Evolutionary conservation across 169 alveolate species (phyloP).

Genomic region (Cryptosporidium xiaoi): DNA sequence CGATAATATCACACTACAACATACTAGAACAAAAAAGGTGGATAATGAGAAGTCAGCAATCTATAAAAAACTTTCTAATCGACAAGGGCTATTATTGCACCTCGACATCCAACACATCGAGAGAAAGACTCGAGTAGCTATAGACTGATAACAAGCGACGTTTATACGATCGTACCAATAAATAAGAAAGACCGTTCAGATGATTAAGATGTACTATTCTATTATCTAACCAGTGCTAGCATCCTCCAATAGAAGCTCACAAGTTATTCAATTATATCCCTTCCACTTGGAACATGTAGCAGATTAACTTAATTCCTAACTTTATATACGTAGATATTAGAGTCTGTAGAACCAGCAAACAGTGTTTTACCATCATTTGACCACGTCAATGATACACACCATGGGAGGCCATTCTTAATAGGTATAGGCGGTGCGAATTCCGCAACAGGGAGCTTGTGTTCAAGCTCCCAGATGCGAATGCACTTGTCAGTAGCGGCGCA

Average conservation of each 20-base stretch:
- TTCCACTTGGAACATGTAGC: conserved; percentile 3
- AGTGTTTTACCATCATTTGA: conserved; percentile 92
- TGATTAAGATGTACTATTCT: no score
- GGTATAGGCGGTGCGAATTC: conserved; percentile 90
- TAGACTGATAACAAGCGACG: no score
- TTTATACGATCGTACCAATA: no score
- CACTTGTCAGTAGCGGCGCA: conserved; percentile 95
- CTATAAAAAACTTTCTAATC: conserved; percentile 17
- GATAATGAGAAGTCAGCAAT: conserved; percentile 53
- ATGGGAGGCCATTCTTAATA: conserved; percentile 91
- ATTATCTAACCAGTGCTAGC: no score
- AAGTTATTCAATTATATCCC: neutral
- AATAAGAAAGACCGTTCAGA: no score
- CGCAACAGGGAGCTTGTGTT: conserved; percentile 91
- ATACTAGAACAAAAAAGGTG: conserved; percentile 64
- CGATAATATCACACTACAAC: conserved; percentile 57
- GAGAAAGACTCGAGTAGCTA: neutral
- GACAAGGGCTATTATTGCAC: conserved; percentile 42
- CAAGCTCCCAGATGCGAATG: conserved; percentile 93
- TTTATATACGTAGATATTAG: conserved; percentile 68
- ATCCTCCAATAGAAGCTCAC: no score
- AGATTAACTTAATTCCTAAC: conserved; percentile 37
- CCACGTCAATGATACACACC: conserved; percentile 95
- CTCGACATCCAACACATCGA: conserved; percentile 50
- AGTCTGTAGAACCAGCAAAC: conserved; percentile 87